These are phyloP conservation scores for Colletotrichum sp. DNA, from an alignment of 2,329 filamentous ascomycete species.

Conservation along the genomic window DNA sequence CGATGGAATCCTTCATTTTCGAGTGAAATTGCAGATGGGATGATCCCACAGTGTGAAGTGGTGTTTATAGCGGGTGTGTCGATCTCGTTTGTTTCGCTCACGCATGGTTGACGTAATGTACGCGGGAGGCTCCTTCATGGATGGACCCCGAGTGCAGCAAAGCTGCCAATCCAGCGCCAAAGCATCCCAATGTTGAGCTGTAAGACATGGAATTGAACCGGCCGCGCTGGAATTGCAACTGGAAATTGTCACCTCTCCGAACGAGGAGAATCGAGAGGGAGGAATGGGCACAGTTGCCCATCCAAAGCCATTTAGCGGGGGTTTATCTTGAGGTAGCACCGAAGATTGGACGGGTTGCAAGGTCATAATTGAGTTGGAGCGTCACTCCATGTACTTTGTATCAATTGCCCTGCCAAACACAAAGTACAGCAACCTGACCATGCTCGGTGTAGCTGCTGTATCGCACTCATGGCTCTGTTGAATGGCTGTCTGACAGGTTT, in stretches of 20 bases:
- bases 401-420: not conserved
- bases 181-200: not conserved
- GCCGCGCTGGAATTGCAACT: not conserved
- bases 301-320: not conserved
- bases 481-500: not conserved
- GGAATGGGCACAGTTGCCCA: not conserved
- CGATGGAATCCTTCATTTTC: not conserved
- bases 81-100: not conserved
- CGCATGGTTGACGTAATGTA: not conserved
- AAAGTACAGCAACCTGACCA: not conserved
- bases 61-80: not conserved
- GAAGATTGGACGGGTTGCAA: constrained; percentile 2
- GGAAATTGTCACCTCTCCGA: not conserved
- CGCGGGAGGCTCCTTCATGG: not conserved
- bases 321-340: not conserved
- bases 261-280: not conserved
- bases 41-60: not conserved
- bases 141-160: not conserved
- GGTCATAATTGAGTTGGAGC: not conserved
- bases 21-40: not conserved
- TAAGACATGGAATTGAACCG: not conserved
- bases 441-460: not conserved
- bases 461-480: not conserved
- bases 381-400: not conserved
- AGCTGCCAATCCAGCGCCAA: not conserved